Base-by-base conservation (phyloP, 352 stramenopile species). In the Phytophthora hibernalis region DNA sequence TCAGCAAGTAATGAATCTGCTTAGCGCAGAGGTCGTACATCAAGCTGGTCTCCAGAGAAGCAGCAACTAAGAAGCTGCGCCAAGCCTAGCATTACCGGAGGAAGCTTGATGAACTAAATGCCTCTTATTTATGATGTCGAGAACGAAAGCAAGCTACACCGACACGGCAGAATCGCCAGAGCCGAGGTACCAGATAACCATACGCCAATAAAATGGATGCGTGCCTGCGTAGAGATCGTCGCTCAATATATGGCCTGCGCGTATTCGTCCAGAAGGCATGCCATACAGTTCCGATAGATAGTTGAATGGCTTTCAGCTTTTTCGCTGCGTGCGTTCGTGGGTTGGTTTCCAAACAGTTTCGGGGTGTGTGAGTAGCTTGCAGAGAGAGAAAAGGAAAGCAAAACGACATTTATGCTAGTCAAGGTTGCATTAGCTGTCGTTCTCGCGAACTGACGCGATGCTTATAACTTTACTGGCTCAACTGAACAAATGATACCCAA, bases 91-190 rank as follows among this genome's bases (percentile, higher is more conserved):
- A 2, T 9, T 38, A 9, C 1, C 5, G 9, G 42, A 35, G 10
- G 20, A 65, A 13, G 12, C 33, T 49, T 13, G 54, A 38, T 55
- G 21, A 33, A 54, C n/a, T 35, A 65, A 58, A 58, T 70, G 21
- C n/a, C 57, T 54, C 54, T 68, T 76, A 76, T 76, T 76, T 76
- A 76, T 76, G 16, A 65, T 65, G 68, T 64, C 61, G 33, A 57
- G 55, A 64, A 59, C 37, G 53, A 69, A 61, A 43, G 38, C 51
- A 72, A 66, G 35, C 35, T 24, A 31, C 26, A 56, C 53, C 22
- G 22, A 65, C 22, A 61, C 33, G 20, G 54, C 44, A 53, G 35
- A n/a, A 54, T 66, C 40, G 8, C 50, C 51, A 50, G 49, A 42
- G 44, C 57, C 24, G 20, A 56, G 8, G 10, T 54, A 37, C 38